Conservation (phyloP, 306 rosid species). For the Vigna unguiculata region DNA sequence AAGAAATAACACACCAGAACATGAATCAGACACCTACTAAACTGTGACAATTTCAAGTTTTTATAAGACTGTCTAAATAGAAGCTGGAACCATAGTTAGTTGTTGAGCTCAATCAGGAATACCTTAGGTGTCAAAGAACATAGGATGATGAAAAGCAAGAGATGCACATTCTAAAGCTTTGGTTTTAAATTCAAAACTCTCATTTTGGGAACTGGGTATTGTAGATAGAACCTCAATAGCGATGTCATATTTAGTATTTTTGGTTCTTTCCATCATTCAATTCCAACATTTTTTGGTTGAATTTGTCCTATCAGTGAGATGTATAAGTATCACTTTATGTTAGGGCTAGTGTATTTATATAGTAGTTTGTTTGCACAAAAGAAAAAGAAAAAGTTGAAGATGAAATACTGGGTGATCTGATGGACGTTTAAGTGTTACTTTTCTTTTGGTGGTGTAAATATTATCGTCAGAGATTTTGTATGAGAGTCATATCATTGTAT, state of each 20-base stretch:
- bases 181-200: not conserved
- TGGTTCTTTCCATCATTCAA: constrained; percentile 1
- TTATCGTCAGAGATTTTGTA: not conserved
- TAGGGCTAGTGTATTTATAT: not conserved
- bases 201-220: not conserved
- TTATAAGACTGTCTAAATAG: not conserved
- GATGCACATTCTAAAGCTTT: not conserved
- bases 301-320: not conserved
- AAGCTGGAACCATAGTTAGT: not conserved
- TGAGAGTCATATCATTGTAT: not conserved
- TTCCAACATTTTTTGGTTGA: not conserved
- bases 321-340: not conserved
- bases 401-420: not conserved
- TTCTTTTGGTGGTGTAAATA: not conserved
- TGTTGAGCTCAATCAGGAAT: not conserved
- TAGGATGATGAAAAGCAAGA: not conserved
- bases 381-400: constrained; percentile 20
- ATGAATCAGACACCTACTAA: not conserved
- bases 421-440: not conserved
- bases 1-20: constrained; percentile 10
- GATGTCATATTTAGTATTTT: not conserved
- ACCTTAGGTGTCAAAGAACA: not conserved
- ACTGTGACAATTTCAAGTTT: constrained; percentile 4
- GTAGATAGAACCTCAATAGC: not conserved
- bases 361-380: not conserved